These are phyloP conservation scores for Irpex rosettiformis DNA, from an alignment of 1,284 basidiomycete species.

Conservation along the genomic window DNA sequence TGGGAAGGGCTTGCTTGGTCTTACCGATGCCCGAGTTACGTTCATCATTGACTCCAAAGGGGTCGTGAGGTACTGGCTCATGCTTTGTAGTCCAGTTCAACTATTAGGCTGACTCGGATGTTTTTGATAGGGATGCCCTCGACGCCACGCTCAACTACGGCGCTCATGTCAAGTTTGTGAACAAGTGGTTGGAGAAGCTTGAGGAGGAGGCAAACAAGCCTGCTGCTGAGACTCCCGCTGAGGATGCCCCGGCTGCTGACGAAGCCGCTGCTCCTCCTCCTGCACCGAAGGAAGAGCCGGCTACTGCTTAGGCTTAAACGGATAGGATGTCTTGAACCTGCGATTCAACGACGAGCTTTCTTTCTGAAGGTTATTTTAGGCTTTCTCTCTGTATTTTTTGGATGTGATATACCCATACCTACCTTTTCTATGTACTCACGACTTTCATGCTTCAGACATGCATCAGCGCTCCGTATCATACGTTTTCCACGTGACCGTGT, in stretches of 20 bases:
- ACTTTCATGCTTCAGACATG: too few relatives aligned
- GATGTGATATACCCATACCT: too few relatives aligned
- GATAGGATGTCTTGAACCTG: too few relatives aligned
- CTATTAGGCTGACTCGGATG: not conserved
- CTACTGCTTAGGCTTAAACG: too few relatives aligned
- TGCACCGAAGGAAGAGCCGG: conserved; percentile 5
- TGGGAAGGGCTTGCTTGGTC: conserved; percentile 61
- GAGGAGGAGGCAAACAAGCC: conserved; percentile 34
- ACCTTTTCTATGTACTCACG: too few relatives aligned
- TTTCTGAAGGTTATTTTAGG: too few relatives aligned
- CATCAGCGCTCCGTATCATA: too few relatives aligned
- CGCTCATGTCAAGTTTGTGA: conserved; percentile 66
- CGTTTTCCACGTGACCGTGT: too few relatives aligned
- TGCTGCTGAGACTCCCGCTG: conserved; percentile 8
- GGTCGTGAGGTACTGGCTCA: conserved; percentile 49
- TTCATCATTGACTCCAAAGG: conserved; percentile 74
- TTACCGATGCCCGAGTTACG: conserved; percentile 64
- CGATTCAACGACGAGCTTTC: too few relatives aligned
- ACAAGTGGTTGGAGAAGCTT: conserved; percentile 57
- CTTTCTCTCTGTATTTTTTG: too few relatives aligned
- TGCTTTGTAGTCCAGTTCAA: too few relatives aligned
- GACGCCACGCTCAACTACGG: conserved; percentile 57
- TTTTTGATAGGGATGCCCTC: conserved; percentile 41
- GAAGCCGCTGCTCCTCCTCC: conserved; percentile 12
- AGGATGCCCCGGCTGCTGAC: conserved; percentile 12